These are phyloP conservation scores for Xylaria sp. DNA, from an alignment of 2,329 filamentous ascomycete species.

Conservation along the genomic window DNA sequence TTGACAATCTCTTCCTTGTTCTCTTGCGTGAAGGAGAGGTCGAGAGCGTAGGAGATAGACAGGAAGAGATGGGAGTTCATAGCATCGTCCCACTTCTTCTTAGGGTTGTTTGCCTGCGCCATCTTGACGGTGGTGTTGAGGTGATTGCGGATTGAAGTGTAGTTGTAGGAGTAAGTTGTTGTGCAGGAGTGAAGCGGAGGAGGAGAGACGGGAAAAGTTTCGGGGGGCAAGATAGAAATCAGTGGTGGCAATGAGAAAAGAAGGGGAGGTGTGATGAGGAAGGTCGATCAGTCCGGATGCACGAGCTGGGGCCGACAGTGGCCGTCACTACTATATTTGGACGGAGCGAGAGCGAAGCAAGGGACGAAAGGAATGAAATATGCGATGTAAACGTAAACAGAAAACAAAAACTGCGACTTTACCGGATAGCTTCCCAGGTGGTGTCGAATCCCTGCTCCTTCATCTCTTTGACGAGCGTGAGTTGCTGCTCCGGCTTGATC, in stretches of 20 bases:
- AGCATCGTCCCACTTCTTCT: conserved; percentile 21
- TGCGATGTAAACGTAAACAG: not conserved
- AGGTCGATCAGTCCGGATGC: too few species aligned
- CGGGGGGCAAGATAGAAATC: not conserved
- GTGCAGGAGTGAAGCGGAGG: not conserved
- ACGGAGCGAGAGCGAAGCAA: not conserved
- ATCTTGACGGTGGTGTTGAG: conserved; percentile 6
- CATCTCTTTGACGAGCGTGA: conserved; percentile 11
- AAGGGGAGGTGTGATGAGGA: not conserved
- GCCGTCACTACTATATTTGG: not conserved
- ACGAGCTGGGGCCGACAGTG: not conserved
- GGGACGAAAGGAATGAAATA: not conserved
- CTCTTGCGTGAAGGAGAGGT: conserved; percentile 18
- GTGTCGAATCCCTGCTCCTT: conserved; percentile 3
- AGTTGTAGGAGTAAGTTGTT: not conserved
- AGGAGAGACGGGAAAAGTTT: not conserved
- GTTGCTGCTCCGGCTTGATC: conserved; percentile 11
- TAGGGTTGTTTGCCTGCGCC: not conserved
- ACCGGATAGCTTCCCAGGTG: conserved; percentile 21
- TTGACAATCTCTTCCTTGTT: conserved; percentile 22
- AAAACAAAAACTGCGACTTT: conserved; percentile 10
- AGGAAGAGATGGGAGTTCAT: conserved; percentile 22
- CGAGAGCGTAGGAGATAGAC: conserved; percentile 20
- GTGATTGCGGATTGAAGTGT: not conserved
- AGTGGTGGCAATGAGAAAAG: not conserved